Evolutionary conservation across 1,284 basidiomycete species (phyloP).

Genomic region (Ustilago curta): DNA sequence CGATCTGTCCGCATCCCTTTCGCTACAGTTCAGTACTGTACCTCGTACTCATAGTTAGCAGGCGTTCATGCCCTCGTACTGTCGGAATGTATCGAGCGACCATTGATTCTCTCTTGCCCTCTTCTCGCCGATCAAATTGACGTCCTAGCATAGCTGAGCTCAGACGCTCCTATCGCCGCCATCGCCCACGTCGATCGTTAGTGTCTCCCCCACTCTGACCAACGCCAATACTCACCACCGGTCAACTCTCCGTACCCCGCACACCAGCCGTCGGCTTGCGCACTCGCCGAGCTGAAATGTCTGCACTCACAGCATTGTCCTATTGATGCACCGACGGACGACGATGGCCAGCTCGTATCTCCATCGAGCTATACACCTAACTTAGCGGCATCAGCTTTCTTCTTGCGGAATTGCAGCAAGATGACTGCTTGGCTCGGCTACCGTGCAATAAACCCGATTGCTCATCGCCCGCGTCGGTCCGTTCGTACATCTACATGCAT

Average conservation of each 20-base stretch:
- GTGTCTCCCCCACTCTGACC: neutral
- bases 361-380: no score
- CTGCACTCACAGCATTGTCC: no score
- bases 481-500: slow-evolving; percentile 17
- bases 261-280: neutral
- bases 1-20: neutral
- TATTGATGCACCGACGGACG: no score
- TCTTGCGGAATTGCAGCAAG: neutral
- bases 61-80: neutral
- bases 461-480: slow-evolving; percentile 17
- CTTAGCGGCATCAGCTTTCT: neutral
- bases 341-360: no score
- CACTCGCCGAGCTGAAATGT: neutral
- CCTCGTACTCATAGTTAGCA: neutral
- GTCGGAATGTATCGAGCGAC: neutral
- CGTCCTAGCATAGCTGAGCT: neutral
- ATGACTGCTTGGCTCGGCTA: slow-evolving; percentile 1
- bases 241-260: slow-evolving; percentile 12
- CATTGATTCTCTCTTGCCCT: neutral
- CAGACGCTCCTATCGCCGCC: neutral
- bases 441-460: slow-evolving; percentile 1
- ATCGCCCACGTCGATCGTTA: neutral
- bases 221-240: slow-evolving; percentile 7
- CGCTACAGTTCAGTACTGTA: neutral
- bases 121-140: neutral